phyloP scores from a whole-genome alignment of 2,329 filamentous ascomycete genomes.

The Aspergillus phoenicis region DNA sequence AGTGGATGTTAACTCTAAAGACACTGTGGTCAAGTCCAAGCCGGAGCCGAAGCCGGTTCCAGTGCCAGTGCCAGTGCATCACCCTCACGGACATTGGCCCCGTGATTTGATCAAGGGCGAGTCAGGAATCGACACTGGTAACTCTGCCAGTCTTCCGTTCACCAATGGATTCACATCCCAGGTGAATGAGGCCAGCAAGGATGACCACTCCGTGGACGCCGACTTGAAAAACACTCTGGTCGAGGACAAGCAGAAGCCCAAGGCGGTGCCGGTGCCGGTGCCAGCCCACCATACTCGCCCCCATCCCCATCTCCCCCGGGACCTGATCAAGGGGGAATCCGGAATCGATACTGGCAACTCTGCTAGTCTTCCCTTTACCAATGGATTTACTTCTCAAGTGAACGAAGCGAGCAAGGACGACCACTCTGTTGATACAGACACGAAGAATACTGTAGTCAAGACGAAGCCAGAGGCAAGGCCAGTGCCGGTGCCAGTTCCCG shows the following conservation, averaged over 20 bases:
- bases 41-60: not conserved
- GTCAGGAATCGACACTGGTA: slow-evolving; percentile 23
- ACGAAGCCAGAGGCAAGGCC: not conserved
- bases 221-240: not conserved
- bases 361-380: not conserved
- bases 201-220: not conserved
- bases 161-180: slow-evolving; percentile 1
- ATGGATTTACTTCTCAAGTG: not conserved
- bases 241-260: no score
- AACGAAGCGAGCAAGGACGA: not conserved
- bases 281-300: not conserved
- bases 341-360: slow-evolving; percentile 22
- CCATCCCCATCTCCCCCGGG: slow-evolving; percentile 14
- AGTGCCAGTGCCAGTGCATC: not conserved
- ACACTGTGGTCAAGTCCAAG: not conserved
- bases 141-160: slow-evolving; percentile 16
- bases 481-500: not conserved
- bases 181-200: not conserved
- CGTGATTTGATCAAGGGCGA: slow-evolving; percentile 24
- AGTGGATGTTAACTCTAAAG: not conserved
- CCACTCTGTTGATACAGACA: not conserved
- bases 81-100: not conserved
- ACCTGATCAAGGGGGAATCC: slow-evolving; percentile 16
- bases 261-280: no score
- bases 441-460: not conserved